A percentile compares a stretch with the other conserved stretches of the same genome.
Evolutionary conservation across 176 grass and related monocot genomes (phyloP).

Genomic region (Carex littledalei): DNA sequence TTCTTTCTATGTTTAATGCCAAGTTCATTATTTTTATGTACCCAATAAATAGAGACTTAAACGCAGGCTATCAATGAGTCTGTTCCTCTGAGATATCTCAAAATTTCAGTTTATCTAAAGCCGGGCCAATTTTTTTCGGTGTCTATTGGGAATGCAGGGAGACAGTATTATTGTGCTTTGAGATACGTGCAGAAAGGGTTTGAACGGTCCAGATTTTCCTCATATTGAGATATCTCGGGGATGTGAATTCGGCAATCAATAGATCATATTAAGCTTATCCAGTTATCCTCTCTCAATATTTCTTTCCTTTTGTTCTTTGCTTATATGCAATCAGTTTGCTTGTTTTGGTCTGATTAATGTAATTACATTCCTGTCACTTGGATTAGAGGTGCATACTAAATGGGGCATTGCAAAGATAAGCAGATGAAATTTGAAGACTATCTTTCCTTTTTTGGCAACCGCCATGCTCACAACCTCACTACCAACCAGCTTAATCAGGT

Average conservation of each 20-base stretch:
- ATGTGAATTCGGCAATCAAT: neutral
- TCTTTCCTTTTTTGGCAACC: conserved; percentile 1
- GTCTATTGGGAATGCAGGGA: too few relatives aligned
- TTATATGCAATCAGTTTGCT: neutral
- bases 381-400: neutral
- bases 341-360: neutral
- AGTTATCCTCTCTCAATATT: neutral
- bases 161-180: too few relatives aligned
- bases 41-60: neutral
- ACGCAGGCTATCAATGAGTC: neutral
- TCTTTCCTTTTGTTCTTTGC: neutral
- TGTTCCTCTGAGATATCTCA: too few relatives aligned
- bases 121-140: too few relatives aligned
- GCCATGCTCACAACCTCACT: neutral
- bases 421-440: neutral
- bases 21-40: neutral
- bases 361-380: neutral
- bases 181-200: too few relatives aligned
- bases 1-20: neutral
- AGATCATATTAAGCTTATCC: too few relatives aligned
- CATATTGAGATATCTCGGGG: too few relatives aligned
- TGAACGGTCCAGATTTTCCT: too few relatives aligned
- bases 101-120: too few relatives aligned
- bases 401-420: neutral
- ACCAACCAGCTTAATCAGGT: neutral